Evolutionary conservation across 2,329 filamentous ascomycete genomes (phyloP).

Genomic region (Xylaria sp.): DNA sequence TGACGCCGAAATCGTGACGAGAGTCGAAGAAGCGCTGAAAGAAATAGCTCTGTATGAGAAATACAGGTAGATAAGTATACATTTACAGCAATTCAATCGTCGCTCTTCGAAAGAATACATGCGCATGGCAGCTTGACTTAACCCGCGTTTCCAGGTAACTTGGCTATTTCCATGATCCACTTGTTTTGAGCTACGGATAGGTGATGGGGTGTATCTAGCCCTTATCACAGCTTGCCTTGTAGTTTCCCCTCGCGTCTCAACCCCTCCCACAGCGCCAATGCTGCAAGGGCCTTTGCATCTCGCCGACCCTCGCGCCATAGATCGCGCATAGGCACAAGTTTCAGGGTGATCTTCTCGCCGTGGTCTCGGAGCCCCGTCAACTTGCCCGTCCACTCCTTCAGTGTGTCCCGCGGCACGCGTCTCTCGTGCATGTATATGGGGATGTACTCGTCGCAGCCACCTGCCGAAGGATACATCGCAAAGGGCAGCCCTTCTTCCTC

Average conservation of each 20-base stretch:
- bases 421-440: slow-evolving; percentile 68
- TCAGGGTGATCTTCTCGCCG: slow-evolving; percentile 71
- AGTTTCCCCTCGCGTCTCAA: slow-evolving; percentile 59
- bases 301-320: slow-evolving; percentile 67
- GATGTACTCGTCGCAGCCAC: slow-evolving; percentile 70
- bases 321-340: slow-evolving; percentile 66
- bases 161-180: not conserved
- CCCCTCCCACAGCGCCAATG: slow-evolving; percentile 69
- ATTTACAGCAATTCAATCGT: slow-evolving; percentile 19
- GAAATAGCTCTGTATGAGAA: slow-evolving; percentile 74
- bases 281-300: slow-evolving; percentile 69
- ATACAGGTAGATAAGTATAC: slow-evolving; percentile 53
- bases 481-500: slow-evolving; percentile 56
- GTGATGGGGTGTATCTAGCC: not conserved
- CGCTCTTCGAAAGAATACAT: slow-evolving; percentile 11
- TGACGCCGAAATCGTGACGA: slow-evolving; percentile 70
- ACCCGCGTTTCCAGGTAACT: not conserved
- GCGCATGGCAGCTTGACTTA: not conserved
- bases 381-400: slow-evolving; percentile 66
- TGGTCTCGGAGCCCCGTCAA: slow-evolving; percentile 67
- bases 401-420: slow-evolving; percentile 59
- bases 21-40: slow-evolving; percentile 72
- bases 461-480: slow-evolving; percentile 68
- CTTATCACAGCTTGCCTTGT: slow-evolving; percentile 20
- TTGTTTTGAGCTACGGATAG: not conserved